Evolutionary conservation across 1,139 yeast genomes (phyloP).

Genomic region (Protomyces gravidus): DNA sequence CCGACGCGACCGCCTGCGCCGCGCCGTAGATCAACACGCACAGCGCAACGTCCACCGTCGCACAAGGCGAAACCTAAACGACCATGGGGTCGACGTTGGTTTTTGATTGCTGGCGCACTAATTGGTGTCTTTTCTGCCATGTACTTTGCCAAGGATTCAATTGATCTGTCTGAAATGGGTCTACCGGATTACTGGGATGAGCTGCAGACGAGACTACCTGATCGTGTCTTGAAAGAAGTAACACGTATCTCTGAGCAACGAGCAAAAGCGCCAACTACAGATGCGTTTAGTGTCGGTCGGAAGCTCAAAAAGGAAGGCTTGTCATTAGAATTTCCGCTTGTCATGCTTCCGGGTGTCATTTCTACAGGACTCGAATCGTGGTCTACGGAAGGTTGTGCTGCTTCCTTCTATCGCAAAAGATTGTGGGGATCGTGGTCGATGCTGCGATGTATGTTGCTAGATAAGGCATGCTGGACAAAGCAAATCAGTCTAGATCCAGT

Average conservation of each 20-base stretch:
- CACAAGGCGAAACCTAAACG: not conserved
- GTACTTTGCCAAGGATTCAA: conserved; percentile 50
- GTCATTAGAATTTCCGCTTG: conserved; percentile 65
- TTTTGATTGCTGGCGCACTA: conserved; percentile 57
- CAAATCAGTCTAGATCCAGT: conserved; percentile 83
- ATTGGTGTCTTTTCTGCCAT: conserved; percentile 65
- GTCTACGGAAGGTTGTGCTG: conserved; percentile 81
- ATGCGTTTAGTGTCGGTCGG: conserved; percentile 82
- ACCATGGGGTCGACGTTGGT: conserved; percentile 36
- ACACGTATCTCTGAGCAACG: conserved; percentile 38
- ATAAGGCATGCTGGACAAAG: conserved; percentile 87
- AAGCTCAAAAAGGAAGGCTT: conserved; percentile 54
- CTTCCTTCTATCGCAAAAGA: conserved; percentile 81
- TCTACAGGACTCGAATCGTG: conserved; percentile 94
- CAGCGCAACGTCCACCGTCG: not conserved
- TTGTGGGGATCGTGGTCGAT: conserved; percentile 96
- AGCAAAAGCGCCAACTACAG: conserved; percentile 48
- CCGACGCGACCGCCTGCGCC: not conserved
- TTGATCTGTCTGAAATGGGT: conserved; percentile 52
- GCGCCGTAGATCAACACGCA: not conserved
- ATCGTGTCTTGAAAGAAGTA: conserved; percentile 57
- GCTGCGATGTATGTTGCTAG: conserved; percentile 86
- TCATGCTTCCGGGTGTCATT: conserved; percentile 89
- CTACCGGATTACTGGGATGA: conserved; percentile 40
- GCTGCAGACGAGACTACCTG: conserved; percentile 51